phyloP scores from a whole-genome alignment of 495 filamentous ascomycete genomes.

The Bryoglossum gracile region DNA sequence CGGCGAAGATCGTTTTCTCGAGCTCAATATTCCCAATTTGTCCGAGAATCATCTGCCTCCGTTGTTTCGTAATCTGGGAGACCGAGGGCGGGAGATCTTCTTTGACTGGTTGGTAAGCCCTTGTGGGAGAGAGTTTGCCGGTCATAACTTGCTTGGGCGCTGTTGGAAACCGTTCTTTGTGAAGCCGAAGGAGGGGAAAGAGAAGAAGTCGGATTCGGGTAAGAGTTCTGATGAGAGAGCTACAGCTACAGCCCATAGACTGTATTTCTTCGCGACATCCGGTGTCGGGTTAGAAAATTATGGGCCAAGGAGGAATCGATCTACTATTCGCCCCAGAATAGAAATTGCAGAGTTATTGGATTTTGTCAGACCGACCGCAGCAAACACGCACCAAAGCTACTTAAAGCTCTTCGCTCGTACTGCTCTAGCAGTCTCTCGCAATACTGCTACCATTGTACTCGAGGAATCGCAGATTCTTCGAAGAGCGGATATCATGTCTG shows the following conservation, averaged over 20 bases:
- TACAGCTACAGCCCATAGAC: slow-evolving; percentile 27
- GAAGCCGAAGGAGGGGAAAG: slow-evolving; percentile 14
- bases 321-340: slow-evolving; percentile 30
- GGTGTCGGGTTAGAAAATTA: slow-evolving; percentile 24
- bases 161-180: slow-evolving; percentile 18
- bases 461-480: slow-evolving; percentile 34
- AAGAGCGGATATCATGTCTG: slow-evolving; percentile 25
- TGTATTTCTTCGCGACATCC: slow-evolving; percentile 49
- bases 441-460: slow-evolving; percentile 41
- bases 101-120: slow-evolving; percentile 18
- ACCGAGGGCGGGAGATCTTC: slow-evolving; percentile 4
- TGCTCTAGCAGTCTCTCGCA: slow-evolving; percentile 34
- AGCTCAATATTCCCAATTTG: slow-evolving; percentile 20
- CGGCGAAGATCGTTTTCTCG: slow-evolving; percentile 22
- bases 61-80: not conserved
- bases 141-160: slow-evolving; percentile 13
- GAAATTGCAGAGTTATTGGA: slow-evolving; percentile 38
- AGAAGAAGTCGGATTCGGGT: slow-evolving; percentile 10
- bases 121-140: not conserved
- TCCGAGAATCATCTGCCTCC: slow-evolving; percentile 13
- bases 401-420: slow-evolving; percentile 47
- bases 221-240: slow-evolving; percentile 8
- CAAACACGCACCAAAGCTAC: slow-evolving; percentile 37
- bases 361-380: slow-evolving; percentile 39
- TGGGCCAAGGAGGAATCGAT: too few relatives aligned